Evolutionary conservation across 257 asterid species (phyloP).

Genomic region (Salvia splendens): DNA sequence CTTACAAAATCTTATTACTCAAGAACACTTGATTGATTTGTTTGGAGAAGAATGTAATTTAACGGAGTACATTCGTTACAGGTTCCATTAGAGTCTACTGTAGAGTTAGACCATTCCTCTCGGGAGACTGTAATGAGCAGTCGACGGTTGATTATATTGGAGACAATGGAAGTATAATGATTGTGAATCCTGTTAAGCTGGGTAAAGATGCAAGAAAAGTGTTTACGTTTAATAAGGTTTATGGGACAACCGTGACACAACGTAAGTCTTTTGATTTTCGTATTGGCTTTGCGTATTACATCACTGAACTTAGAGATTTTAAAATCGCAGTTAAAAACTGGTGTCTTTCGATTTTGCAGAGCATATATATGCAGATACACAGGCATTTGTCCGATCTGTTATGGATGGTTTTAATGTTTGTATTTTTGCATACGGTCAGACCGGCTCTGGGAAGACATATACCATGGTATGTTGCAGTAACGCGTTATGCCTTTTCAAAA

Average conservation of each 20-base stretch:
- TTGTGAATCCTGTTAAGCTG: slow-evolving; percentile 75
- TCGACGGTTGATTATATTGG: slow-evolving; percentile 88
- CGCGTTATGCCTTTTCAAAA: slow-evolving; percentile 17
- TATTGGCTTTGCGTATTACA: slow-evolving; percentile 15
- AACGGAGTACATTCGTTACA: slow-evolving; percentile 30
- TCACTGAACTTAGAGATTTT: slow-evolving; percentile 3
- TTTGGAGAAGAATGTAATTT: slow-evolving; percentile 5
- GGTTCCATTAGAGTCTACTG: slow-evolving; percentile 90
- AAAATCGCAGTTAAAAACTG: neutral
- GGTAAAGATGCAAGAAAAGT: slow-evolving; percentile 82
- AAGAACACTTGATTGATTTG: slow-evolving; percentile 4
- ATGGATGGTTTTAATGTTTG: slow-evolving; percentile 90
- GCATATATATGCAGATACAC: slow-evolving; percentile 76
- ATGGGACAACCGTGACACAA: slow-evolving; percentile 68
- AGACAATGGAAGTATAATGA: slow-evolving; percentile 88
- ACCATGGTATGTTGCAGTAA: slow-evolving; percentile 63
- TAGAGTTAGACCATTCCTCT: slow-evolving; percentile 77
- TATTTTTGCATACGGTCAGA: slow-evolving; percentile 91
- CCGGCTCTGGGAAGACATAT: slow-evolving; percentile 92
- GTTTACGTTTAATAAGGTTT: slow-evolving; percentile 82
- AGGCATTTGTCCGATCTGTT: slow-evolving; percentile 77
- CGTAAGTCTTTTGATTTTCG: slow-evolving; percentile 48
- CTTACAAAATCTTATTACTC: slow-evolving; percentile 16
- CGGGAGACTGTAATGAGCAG: slow-evolving; percentile 57
- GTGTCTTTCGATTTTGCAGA: slow-evolving; percentile 50